These are phyloP conservation scores for Umbelopsis sp. DNA, from an alignment of 192 early-diverging fungal species.

Conservation along the genomic window DNA sequence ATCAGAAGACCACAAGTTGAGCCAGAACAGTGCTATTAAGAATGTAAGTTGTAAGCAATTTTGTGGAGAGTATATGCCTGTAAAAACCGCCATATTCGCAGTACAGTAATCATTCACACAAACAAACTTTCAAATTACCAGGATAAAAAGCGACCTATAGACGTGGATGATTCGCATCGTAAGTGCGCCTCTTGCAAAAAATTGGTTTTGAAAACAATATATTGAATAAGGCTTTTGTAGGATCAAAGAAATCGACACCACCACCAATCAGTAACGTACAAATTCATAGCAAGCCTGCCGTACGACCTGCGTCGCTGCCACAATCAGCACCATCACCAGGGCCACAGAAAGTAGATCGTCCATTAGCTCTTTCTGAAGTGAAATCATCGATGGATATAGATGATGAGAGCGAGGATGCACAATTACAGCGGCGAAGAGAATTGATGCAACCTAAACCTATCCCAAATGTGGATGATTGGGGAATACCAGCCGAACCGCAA, in stretches of 20 bases:
- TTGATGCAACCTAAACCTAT: slow-evolving; percentile 52
- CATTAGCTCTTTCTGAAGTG: no score
- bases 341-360: background rate
- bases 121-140: no score
- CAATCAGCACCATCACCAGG: background rate
- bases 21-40: no score
- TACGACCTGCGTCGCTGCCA: slow-evolving; percentile 1
- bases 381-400: background rate
- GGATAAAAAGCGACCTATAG: no score
- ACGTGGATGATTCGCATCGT: no score
- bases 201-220: background rate
- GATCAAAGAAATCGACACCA: background rate
- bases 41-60: no score
- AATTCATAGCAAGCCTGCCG: background rate
- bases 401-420: slow-evolving; percentile 13
- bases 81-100: no score
- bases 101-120: no score
- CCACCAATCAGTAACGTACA: background rate
- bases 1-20: no score
- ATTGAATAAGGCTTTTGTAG: background rate
- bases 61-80: no score
- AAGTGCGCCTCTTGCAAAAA: background rate
- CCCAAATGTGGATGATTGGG: slow-evolving; percentile 55
- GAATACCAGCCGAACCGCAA: slow-evolving; percentile 58
- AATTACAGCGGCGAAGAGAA: slow-evolving; percentile 3